phyloP scores from a whole-genome alignment of 225 moss, liverwort and hornwort species.

The Pleurozium schreberi region DNA sequence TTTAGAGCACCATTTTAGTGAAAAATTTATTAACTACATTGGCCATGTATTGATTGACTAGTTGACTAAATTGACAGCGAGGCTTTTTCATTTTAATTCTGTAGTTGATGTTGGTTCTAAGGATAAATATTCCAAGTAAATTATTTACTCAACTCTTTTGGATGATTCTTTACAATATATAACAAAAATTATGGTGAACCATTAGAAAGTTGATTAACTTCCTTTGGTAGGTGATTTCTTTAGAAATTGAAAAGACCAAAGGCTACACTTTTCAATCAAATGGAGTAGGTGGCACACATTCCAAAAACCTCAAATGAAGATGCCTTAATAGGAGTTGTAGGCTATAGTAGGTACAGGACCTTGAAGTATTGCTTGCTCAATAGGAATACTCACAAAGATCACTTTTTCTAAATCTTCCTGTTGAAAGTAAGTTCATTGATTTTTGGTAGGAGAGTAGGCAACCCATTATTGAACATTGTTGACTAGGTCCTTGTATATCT shows the following conservation, averaged over 20 bases:
- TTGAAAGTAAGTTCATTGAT: neutral
- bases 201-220: no score
- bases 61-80: rapidly evolving
- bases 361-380: neutral
- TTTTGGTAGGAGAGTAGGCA: no score
- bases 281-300: neutral
- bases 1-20: no score
- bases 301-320: rapidly evolving
- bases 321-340: no score
- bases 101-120: neutral
- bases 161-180: neutral
- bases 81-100: neutral
- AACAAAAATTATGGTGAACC: rapidly evolving
- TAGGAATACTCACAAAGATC: neutral
- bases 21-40: neutral
- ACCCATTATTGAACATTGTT: no score
- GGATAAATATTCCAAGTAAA: neutral
- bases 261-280: neutral
- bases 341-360: neutral
- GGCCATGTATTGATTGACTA: neutral
- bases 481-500: no score
- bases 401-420: neutral
- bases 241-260: rapidly evolving
- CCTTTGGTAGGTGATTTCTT: neutral
- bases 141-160: neutral